These are phyloP conservation scores for Phytophthora ohioensis DNA, from an alignment of 352 stramenopile genomes.

Conservation along the genomic window DNA sequence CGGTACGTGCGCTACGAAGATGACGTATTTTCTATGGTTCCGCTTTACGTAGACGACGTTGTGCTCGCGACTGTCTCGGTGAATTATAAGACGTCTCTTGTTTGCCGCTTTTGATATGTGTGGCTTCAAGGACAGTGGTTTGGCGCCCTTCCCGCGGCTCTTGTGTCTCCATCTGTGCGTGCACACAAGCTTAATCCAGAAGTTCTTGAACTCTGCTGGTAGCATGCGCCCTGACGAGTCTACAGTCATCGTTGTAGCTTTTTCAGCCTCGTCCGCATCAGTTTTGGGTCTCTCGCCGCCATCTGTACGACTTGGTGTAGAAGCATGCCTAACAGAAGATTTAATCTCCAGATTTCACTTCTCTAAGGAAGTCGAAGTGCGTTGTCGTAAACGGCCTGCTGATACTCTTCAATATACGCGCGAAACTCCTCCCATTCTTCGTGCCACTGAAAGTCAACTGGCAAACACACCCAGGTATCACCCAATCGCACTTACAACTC, in stretches of 20 bases:
- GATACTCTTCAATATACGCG: neutral
- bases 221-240: neutral
- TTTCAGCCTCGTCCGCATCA: neutral
- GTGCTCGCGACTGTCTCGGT: constrained; percentile 24
- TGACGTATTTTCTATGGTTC: constrained; percentile 15
- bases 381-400: neutral
- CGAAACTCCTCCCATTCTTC: neutral
- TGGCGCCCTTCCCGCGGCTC: constrained; percentile 3
- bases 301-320: no score
- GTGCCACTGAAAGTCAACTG: neutral
- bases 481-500: neutral
- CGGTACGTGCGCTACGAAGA: constrained; percentile 9
- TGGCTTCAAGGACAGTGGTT: constrained; percentile 28
- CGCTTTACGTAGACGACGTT: constrained; percentile 34
- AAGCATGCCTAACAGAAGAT: no score
- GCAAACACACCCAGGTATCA: neutral
- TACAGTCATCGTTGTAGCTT: no score
- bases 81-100: constrained; percentile 21
- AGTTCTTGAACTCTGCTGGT: constrained; percentile 7
- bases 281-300: neutral
- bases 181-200: constrained; percentile 21
- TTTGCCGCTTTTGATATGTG: constrained; percentile 28
- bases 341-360: neutral
- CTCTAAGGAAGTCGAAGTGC: neutral
- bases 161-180: constrained; percentile 14